Evolutionary conservation across 352 stramenopile genomes (phyloP).

Genomic region (Globisporangium emineosum): DNA sequence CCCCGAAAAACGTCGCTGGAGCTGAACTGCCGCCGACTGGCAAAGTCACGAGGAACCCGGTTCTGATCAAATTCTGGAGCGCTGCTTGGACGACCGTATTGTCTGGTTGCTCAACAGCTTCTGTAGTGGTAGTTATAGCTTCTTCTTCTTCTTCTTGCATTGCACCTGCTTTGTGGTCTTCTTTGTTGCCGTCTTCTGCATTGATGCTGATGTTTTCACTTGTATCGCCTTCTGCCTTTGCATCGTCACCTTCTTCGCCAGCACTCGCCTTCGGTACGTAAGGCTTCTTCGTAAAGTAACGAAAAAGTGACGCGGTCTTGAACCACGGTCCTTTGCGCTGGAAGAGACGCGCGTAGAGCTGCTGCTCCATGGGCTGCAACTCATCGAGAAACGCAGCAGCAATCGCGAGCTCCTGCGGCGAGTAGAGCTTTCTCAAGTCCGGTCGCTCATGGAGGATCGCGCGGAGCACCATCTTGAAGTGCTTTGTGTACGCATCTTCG

Average conservation of each 20-base stretch:
- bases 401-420: constrained; percentile 34
- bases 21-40: not conserved
- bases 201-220: not conserved
- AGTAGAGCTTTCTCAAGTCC: constrained; percentile 53
- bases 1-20: constrained; percentile 4
- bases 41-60: constrained; percentile 15
- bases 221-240: not conserved
- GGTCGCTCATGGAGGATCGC: constrained; percentile 37
- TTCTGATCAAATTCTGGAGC: constrained; percentile 7
- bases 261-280: not conserved
- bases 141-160: not conserved
- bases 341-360: constrained; percentile 75
- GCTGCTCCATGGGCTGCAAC: constrained; percentile 46
- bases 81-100: constrained; percentile 13
- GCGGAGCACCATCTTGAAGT: constrained; percentile 56
- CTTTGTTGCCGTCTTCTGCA: not conserved
- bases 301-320: constrained; percentile 54
- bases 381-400: constrained; percentile 44
- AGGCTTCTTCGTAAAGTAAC: constrained; percentile 37
- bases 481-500: constrained; percentile 65
- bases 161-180: not conserved
- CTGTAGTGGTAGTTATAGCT: no score
- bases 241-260: not conserved
- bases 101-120: constrained; percentile 3
- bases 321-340: constrained; percentile 80